Conservation (phyloP, 2,329 filamentous ascomycete species). For the Diaporthe sp. region DNA sequence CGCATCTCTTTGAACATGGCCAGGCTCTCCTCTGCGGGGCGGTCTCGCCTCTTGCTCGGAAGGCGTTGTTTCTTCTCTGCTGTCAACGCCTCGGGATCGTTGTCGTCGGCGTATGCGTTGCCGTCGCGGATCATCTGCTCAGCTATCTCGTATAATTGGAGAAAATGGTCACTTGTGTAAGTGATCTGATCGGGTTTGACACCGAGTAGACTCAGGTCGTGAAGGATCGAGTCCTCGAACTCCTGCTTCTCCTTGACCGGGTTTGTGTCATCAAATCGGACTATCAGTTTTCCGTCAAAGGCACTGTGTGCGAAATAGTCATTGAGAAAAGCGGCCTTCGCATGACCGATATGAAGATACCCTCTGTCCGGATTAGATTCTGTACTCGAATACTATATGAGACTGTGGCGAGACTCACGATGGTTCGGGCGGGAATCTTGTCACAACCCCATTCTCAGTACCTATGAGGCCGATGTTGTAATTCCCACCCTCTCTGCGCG, state of each 20-base stretch:
- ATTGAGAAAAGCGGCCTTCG: conserved; percentile 92
- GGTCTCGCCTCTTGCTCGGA: conserved; percentile 83
- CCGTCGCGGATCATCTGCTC: conserved; percentile 87
- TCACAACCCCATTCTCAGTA: conserved; percentile 89
- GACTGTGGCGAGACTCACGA: conserved; percentile 66
- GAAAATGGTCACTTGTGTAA: conserved; percentile 97
- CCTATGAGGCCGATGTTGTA: conserved; percentile 91
- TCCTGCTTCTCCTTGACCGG: conserved; percentile 97
- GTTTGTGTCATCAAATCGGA: conserved; percentile 98
- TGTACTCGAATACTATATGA: not conserved
- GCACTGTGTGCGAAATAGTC: conserved; percentile 96
- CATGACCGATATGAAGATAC: conserved; percentile 95
- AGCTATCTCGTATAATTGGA: conserved; percentile 88
- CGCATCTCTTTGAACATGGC: conserved; percentile 95
- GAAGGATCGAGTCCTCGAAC: conserved; percentile 92
- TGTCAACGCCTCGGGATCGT: conserved; percentile 88
- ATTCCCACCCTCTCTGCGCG: conserved; percentile 82
- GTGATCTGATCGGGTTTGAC: conserved; percentile 88
- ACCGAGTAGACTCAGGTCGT: conserved; percentile 91
- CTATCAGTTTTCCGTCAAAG: conserved; percentile 89
- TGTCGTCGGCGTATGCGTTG: conserved; percentile 94
- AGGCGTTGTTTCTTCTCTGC: conserved; percentile 87
- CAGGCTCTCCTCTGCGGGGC: conserved; percentile 84
- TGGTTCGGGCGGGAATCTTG: conserved; percentile 92
- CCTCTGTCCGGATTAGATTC: conserved; percentile 59